Conservation (phyloP, 352 stramenopile genomes). For the Phytophthora pinifolia region DNA sequence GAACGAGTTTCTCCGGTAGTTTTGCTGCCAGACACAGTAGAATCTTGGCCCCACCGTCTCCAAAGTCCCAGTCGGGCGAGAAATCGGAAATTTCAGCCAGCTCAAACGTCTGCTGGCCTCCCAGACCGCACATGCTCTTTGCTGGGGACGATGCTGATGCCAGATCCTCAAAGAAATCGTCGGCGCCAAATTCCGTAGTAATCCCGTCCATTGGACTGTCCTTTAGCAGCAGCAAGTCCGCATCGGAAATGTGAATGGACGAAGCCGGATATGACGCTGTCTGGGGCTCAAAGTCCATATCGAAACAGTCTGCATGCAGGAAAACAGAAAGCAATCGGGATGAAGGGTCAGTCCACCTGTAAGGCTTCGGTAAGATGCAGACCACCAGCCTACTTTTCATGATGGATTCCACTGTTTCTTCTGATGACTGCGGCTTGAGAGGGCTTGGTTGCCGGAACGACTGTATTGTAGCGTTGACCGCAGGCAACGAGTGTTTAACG, state of each 20-base stretch:
- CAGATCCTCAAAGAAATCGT: slow-evolving; percentile 39
- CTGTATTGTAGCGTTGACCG: slow-evolving; percentile 9
- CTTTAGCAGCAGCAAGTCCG: slow-evolving; percentile 31
- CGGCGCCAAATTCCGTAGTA: slow-evolving; percentile 21
- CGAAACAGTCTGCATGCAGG: slow-evolving; percentile 49
- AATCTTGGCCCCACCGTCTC: slow-evolving; percentile 74
- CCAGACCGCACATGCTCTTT: slow-evolving; percentile 8
- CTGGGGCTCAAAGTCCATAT: slow-evolving; percentile 44
- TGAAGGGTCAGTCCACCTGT: slow-evolving; percentile 5
- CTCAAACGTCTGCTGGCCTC: slow-evolving; percentile 32
- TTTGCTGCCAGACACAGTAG: slow-evolving; percentile 72
- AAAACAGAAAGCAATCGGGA: slow-evolving; percentile 1
- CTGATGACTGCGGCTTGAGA: slow-evolving; percentile 11
- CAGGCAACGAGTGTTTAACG: slow-evolving; percentile 38
- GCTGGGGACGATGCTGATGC: slow-evolving; percentile 1
- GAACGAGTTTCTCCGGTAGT: slow-evolving; percentile 25
- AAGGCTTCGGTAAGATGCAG: not conserved
- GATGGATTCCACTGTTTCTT: slow-evolving; percentile 50
- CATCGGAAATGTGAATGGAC: slow-evolving; percentile 21
- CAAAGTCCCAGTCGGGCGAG: slow-evolving; percentile 84
- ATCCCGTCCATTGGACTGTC: slow-evolving; percentile 36
- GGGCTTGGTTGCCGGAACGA: slow-evolving; percentile 11
- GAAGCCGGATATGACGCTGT: slow-evolving; percentile 4
- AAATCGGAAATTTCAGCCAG: slow-evolving; percentile 74
- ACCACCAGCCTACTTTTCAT: slow-evolving; percentile 48